A percentile compares a stretch with the other conserved stretches of the same genome.
phyloP scores from a whole-genome alignment of 1,284 basidiomycete genomes.

The Pyrrhoderma lamaoense region DNA sequence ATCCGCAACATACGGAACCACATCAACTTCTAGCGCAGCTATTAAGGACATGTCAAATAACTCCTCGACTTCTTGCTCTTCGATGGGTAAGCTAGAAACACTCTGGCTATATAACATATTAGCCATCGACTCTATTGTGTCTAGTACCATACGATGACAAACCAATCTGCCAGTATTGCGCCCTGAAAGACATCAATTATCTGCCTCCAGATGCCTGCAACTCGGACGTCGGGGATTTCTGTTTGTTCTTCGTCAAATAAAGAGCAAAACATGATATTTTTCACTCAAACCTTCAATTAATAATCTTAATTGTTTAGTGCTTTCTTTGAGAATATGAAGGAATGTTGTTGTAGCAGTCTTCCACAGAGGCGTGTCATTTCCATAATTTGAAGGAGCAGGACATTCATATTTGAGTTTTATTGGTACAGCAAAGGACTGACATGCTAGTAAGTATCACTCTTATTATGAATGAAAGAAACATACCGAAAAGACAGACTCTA shows the following conservation, averaged over 20 bases:
- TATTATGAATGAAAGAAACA: constrained; percentile 25
- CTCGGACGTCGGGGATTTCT: constrained; percentile 53
- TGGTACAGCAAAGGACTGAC: constrained; percentile 79
- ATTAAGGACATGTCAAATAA: constrained; percentile 84
- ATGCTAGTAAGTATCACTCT: neutral
- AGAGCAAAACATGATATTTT: neutral
- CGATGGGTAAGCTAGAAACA: constrained; percentile 48
- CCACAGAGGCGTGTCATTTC: constrained; percentile 83
- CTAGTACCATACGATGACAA: constrained; percentile 22
- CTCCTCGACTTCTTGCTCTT: constrained; percentile 74
- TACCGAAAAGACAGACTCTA: constrained; percentile 79
- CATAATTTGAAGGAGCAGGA: constrained; percentile 78
- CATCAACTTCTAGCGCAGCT: constrained; percentile 67
- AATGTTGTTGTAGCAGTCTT: constrained; percentile 79
- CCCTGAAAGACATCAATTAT: constrained; percentile 80
- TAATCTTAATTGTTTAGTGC: constrained; percentile 41
- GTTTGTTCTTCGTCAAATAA: constrained; percentile 2
- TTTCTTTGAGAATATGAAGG: constrained; percentile 61
- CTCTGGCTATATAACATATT: constrained; percentile 34
- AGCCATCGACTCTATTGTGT: neutral
- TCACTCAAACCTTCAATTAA: constrained; percentile 38
- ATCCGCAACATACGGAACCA: constrained; percentile 71
- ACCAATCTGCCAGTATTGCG: constrained; percentile 83
- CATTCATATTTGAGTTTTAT: constrained; percentile 94
- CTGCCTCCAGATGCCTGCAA: constrained; percentile 80